Evolutionary conservation across 2,329 filamentous ascomycete species (phyloP), one percentile per base, ranked within the genome.

Genomic region (Sporothrix brunneoviolacea): DNA sequence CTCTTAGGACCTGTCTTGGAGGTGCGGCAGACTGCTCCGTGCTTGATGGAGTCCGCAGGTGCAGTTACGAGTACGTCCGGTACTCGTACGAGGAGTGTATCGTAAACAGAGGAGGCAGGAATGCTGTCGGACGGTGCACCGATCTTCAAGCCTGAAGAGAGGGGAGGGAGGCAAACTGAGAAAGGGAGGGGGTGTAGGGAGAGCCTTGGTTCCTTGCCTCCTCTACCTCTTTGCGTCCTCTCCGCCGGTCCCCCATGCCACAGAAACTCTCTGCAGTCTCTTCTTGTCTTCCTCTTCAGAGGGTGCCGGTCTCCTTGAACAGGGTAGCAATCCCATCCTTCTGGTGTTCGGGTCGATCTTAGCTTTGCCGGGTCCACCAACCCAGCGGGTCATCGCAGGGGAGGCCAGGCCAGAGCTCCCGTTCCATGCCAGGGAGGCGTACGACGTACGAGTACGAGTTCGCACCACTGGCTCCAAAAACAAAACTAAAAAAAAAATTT

Each of bases 311-410:
- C 7, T 22, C 32, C 32, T 46, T 45, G 43, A 37, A 30, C 39
- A 43, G 48, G 35, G 36, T 41, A 36, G 16, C 51, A 40, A 30
- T 50, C 28, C 41, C 43, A 44, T 40, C 44, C 19, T 39, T 39
- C 21, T 54, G 21, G 46, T n/a, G 22, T 38, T 35, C 35, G 33
- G 51, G 54, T 48, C 54, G 51, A 55, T 54, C 54, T 54, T 50
- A 19, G 44, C 37, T 54, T 33, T 51, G 30, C 51, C 51, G 54
- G 54, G 18, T 33, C 54, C 51, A 55, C 51, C 41, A 44, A 13
- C 12, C 44, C 8, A 22, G 24, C 30, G 43, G 43, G 44, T 47
- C 41, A 15, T 27, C 13, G 37, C 37, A 24, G 19, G 19, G 4
- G 9, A 28, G 24, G 24, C 24, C 24, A 28, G 24, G 24, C 36